Base-by-base conservation (phyloP, 2,329 filamentous ascomycete genomes). In the Mycosphaerella arachidis region DNA sequence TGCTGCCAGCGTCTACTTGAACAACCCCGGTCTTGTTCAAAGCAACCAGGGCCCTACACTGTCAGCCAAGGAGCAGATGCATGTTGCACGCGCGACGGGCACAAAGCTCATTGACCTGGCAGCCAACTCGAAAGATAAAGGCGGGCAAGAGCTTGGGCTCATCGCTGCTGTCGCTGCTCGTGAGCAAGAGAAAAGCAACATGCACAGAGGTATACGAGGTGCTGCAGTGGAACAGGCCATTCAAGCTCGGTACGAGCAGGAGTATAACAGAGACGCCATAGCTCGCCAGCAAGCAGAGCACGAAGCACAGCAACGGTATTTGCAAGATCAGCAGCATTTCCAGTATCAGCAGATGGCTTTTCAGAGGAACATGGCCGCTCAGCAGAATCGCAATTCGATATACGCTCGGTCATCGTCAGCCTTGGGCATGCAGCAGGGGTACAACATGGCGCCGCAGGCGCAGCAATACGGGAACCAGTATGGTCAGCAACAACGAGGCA, bases 51-150 rank as follows among this genome's bases (percentile, higher is more conserved):
- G 83, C 8, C 76, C 78, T 0, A 84, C 87, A 59, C 80, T 96
- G n/a, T 92, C 90, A 20, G 92, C 92, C 18, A 85, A 89, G 16
- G 92, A 96, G 74, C 92, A 95, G 72, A 91, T 95, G 75, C 88
- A 95, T 66, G 83, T 96, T n/a, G 90, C 92, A 9, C 85, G 89
- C 40, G 81, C 91, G 67, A 96, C 91, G 0, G 89, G 90, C 0
- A 86, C 86, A 0, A 89, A 92, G 0, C 78, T 96, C 53, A 83
- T 95, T 67, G 86, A 84, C 60, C 78, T 95, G 71, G 83, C 82
- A 4, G 75, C 72, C 40, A 82, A 82, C 53, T 80, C 80, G 54
- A 67, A 66, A 43, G 61, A 69, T 37, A 48, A 61, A 27, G 64
- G 67, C 18, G 59, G 69, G 6, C 82, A 81, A 61, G 57, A 63